A percentile compares a stretch with the other conserved stretches of the same genome.
phyloP scores from a whole-genome alignment of 495 filamentous ascomycete species.

The Rostrohypoxylon terebratum region DNA sequence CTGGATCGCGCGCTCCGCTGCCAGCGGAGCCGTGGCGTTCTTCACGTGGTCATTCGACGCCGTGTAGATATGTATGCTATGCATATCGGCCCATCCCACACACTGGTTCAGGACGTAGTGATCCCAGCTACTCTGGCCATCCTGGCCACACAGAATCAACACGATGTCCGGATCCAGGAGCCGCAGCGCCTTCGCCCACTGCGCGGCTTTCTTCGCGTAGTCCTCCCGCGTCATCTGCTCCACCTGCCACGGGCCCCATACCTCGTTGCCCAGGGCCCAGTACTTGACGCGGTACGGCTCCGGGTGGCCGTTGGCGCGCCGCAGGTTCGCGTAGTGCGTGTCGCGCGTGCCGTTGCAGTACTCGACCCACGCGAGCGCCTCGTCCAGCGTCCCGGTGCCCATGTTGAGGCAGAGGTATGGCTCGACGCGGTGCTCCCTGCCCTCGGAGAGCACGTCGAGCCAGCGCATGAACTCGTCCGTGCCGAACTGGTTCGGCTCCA shows the following conservation, averaged over 20 bases:
- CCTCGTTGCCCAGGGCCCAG: slow-evolving; percentile 77
- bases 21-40: slow-evolving; percentile 74
- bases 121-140: slow-evolving; percentile 76
- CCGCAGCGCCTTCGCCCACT: slow-evolving; percentile 86
- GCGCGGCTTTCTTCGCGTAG: slow-evolving; percentile 79
- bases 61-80: slow-evolving; percentile 76
- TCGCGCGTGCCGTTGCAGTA: slow-evolving; percentile 80
- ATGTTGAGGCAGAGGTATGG: slow-evolving; percentile 83
- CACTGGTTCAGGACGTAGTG: slow-evolving; percentile 76
- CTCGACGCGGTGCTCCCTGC: slow-evolving; percentile 61
- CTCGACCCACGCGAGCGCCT: slow-evolving; percentile 81
- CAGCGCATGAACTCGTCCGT: slow-evolving; percentile 88
- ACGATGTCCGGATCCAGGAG: slow-evolving; percentile 74
- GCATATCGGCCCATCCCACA: slow-evolving; percentile 76
- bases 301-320: slow-evolving; percentile 75
- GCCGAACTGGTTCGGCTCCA: slow-evolving; percentile 80
- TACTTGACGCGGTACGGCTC: slow-evolving; percentile 77
- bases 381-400: slow-evolving; percentile 78
- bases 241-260: slow-evolving; percentile 84
- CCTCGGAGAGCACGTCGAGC: slow-evolving; percentile 70
- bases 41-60: slow-evolving; percentile 61
- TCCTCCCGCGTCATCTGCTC: slow-evolving; percentile 78
- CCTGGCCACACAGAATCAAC: slow-evolving; percentile 78
- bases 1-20: slow-evolving; percentile 80
- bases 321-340: slow-evolving; percentile 82